Conservation (phyloP, 73 alveolate species). For the Tetrahymena elliotti region DNA sequence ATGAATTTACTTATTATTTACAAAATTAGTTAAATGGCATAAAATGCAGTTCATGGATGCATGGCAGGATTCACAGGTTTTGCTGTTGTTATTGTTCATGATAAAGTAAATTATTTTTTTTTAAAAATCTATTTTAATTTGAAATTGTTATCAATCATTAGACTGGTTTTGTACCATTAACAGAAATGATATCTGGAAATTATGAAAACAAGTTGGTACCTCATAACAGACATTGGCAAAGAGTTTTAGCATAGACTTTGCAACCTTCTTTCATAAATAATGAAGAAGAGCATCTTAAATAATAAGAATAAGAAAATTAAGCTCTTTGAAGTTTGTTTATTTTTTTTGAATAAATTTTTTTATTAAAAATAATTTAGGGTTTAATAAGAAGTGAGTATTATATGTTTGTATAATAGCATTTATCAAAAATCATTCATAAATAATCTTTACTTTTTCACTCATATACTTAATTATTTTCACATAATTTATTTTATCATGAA, state of each 20-base stretch:
- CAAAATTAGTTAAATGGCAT: constrained; percentile 43
- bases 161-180: background rate
- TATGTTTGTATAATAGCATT: background rate
- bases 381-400: too few species aligned
- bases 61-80: constrained; percentile 84
- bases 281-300: background rate
- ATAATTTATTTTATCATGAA: too few species aligned
- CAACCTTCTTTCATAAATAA: background rate
- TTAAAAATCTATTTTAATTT: background rate
- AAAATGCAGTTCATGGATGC: constrained; percentile 72
- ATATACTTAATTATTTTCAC: too few species aligned
- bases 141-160: constrained; percentile 27
- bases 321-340: background rate
- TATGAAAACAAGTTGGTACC: background rate
- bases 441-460: too few species aligned
- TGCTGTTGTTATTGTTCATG: constrained; percentile 71
- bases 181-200: background rate
- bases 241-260: background rate
- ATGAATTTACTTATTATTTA: background rate
- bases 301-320: background rate
- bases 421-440: too few species aligned
- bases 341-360: too few species aligned
- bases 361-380: too few species aligned
- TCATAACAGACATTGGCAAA: background rate
- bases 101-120: background rate